Percentiles rank a stretch among this genome's conserved stretches.
Evolutionary conservation across 2,329 filamentous ascomycete genomes (phyloP).

Genomic region (Rhynchosporium secalis): DNA sequence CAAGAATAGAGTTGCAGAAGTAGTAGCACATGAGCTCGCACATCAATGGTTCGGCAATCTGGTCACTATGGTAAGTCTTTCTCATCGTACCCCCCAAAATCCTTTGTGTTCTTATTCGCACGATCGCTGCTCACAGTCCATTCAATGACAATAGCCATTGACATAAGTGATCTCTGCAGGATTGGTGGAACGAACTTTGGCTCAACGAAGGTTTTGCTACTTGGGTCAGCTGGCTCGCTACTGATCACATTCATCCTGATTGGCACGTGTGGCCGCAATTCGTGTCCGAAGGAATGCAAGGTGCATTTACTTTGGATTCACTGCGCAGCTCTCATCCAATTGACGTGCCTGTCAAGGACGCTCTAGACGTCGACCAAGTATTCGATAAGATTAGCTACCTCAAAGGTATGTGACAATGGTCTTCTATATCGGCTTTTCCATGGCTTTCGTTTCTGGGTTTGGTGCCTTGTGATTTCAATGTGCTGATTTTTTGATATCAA

Average conservation of each 20-base stretch:
- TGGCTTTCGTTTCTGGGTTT: too few species aligned
- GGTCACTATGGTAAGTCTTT: slow-evolving; percentile 69
- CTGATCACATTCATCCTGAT: slow-evolving; percentile 89
- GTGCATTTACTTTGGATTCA: slow-evolving; percentile 85
- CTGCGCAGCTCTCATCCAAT: slow-evolving; percentile 93
- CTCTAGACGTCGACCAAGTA: slow-evolving; percentile 94
- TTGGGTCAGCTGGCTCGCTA: slow-evolving; percentile 81
- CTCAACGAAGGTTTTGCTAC: slow-evolving; percentile 90
- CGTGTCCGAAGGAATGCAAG: slow-evolving; percentile 91
- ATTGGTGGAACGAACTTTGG: slow-evolving; percentile 90
- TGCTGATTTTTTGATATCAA: background rate
- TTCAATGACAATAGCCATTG: background rate
- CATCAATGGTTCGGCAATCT: slow-evolving; percentile 97
- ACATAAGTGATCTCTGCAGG: slow-evolving; percentile 37
- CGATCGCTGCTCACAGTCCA: background rate
- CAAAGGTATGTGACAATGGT: slow-evolving; percentile 54
- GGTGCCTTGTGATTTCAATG: background rate
- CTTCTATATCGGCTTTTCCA: background rate
- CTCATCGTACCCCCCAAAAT: background rate
- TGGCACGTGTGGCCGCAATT: slow-evolving; percentile 99
- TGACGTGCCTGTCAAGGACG: slow-evolving; percentile 90
- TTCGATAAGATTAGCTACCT: slow-evolving; percentile 97
- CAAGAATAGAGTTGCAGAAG: slow-evolving; percentile 92
- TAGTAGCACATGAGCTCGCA: slow-evolving; percentile 96
- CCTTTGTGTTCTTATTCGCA: background rate